These are phyloP conservation scores for Pelargonium fulgidum DNA, from an alignment of 441 rosid genomes.

Conservation along the genomic window DNA sequence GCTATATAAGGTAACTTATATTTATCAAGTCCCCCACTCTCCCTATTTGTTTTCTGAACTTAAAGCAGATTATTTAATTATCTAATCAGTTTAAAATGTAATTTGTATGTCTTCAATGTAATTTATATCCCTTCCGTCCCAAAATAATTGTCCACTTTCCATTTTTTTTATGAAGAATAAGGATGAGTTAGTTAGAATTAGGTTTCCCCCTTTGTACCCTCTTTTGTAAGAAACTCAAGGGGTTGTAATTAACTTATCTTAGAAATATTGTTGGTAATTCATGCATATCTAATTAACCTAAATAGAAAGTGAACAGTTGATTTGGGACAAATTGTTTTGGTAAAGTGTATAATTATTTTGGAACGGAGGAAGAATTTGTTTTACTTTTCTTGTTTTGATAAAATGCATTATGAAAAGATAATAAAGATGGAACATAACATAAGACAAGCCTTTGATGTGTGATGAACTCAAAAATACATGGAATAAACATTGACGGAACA, in stretches of 20 bases:
- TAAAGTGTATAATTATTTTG: too few species aligned
- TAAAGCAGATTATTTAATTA: background rate
- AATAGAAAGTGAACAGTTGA: too few species aligned
- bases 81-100: background rate
- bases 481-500: background rate
- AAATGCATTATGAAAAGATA: background rate
- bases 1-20: conserved; percentile 57
- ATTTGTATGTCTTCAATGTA: background rate
- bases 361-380: background rate
- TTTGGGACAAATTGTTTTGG: too few species aligned
- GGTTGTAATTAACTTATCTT: too few species aligned
- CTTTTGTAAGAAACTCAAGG: too few species aligned
- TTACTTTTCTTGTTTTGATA: background rate
- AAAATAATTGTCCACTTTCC: too few species aligned
- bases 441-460: background rate
- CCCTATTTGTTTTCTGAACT: background rate
- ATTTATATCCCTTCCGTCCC: too few species aligned
- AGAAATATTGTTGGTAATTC: too few species aligned
- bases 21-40: background rate
- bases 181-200: background rate
- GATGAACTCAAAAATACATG: background rate
- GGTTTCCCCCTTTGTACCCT: background rate
- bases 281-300: too few species aligned
- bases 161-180: too few species aligned
- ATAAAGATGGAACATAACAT: background rate